Base-by-base conservation (phyloP, 176 grass and related monocot genomes). In the Lolium perenne region DNA sequence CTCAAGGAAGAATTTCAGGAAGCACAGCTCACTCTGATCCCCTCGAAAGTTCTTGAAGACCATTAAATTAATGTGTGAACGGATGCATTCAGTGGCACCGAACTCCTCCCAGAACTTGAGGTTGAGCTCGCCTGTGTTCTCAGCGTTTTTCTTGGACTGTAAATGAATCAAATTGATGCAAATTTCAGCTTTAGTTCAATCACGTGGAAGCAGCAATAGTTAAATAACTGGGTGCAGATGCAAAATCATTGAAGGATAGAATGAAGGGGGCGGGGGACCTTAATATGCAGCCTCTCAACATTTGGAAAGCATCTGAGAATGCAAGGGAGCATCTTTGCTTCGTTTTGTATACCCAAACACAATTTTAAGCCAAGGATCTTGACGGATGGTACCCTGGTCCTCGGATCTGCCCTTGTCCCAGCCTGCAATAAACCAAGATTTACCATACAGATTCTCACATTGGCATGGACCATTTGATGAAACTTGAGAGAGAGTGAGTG, bases 91-190 rank as follows among this genome's bases (percentile, higher is more conserved):
- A 10, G 41, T 78, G 76, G 14, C 5, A 43, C 76, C 32, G 1
- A 5, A 35, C 15, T 78, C 53, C 10, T 78, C 4, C 54, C 76
- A 78, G 76, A 78, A 78, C 54, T 78, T 60, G 54, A 55, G 15
- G 49, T 20, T 38, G 41, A 73, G 70, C 35, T 63, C 26, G 60
- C 23, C 21, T 4, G 22, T 63, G 60, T 22, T 63, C 60, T 63
- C 60, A 11, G 10, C 60, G 13, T 4, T 63, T 63, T 63, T 63
- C 60, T 26, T 26, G 60, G 60, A 63, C 60, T 63, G 60, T 26
- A 26, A 12, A 63, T 26, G 5, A 11, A 62, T 25, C 22, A 62
- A 62, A 62, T 63, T 12, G 21, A 12, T 0, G 25, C 25, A 65
- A 29, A 62, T 4, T 12, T 29, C 62, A 65, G 23, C 25, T 14